Evolutionary conservation across 768 basidiomycete genomes (phyloP).

Genomic region (Myochromella boudieri): DNA sequence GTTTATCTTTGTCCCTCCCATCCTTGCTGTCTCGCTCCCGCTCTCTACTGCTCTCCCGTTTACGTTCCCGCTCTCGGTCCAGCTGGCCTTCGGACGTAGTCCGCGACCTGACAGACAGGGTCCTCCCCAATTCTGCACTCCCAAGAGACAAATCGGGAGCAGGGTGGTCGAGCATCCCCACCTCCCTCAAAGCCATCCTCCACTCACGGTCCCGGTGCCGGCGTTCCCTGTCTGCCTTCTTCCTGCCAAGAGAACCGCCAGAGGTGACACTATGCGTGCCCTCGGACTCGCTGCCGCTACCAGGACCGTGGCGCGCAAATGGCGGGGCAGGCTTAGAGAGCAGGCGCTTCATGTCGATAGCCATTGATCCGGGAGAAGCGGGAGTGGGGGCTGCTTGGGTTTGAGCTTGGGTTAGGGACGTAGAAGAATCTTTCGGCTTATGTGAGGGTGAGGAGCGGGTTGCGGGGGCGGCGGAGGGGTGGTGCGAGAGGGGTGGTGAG

Average conservation of each 20-base stretch:
- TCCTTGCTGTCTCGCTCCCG: not conserved
- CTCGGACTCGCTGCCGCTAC: conserved; percentile 21
- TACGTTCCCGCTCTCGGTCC: not conserved
- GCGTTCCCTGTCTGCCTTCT: no score
- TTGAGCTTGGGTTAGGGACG: no score
- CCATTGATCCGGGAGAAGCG: conserved; percentile 1
- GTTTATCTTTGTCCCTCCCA: conserved; percentile 8
- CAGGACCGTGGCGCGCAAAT: conserved; percentile 6
- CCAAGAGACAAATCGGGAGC: conserved; percentile 5
- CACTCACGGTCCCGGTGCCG: no score
- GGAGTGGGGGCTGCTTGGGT: no score
- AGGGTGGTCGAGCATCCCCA: not conserved
- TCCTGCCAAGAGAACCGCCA: conserved; percentile 3
- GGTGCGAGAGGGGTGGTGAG: no score
- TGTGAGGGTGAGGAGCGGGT: no score
- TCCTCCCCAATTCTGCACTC: not conserved
- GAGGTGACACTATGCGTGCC: not conserved
- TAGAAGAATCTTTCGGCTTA: no score
- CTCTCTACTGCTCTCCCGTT: not conserved
- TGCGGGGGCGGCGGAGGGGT: no score
- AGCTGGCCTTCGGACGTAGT: not conserved
- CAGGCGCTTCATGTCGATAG: conserved; percentile 21
- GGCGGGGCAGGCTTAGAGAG: conserved; percentile 23
- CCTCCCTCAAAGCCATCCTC: no score
- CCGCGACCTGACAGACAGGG: not conserved